Conservation (phyloP, 2,329 filamentous ascomycete species). For the Fusarium nelsonii region DNA sequence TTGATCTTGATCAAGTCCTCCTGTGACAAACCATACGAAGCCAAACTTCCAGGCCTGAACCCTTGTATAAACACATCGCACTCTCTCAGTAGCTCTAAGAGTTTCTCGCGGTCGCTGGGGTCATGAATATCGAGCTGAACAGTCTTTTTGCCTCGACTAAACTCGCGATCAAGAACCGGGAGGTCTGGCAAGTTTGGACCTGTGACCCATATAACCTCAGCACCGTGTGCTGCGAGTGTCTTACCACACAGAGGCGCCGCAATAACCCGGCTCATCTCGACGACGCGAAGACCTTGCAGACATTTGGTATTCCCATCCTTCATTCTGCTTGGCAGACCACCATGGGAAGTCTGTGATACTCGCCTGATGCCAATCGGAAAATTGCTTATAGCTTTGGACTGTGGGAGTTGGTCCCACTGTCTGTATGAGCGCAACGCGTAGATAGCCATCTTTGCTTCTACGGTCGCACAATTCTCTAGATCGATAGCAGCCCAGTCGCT, state of each 20-base stretch:
- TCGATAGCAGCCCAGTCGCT: slow-evolving; percentile 58
- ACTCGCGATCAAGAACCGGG: slow-evolving; percentile 74
- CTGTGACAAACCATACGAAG: slow-evolving; percentile 54
- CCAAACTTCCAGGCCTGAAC: slow-evolving; percentile 70
- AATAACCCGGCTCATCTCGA: slow-evolving; percentile 79
- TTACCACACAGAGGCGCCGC: slow-evolving; percentile 76
- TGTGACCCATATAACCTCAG: slow-evolving; percentile 77
- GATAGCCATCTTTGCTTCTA: slow-evolving; percentile 57
- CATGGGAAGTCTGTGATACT: slow-evolving; percentile 41
- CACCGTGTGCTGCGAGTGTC: slow-evolving; percentile 77
- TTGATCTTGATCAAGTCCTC: slow-evolving; percentile 55
- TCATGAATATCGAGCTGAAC: slow-evolving; percentile 70
- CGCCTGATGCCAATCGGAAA: slow-evolving; percentile 61
- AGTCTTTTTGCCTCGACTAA: slow-evolving; percentile 75
- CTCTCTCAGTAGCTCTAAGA: slow-evolving; percentile 67
- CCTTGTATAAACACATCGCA: slow-evolving; percentile 74
- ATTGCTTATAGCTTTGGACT: slow-evolving; percentile 58
- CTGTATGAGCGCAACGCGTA: slow-evolving; percentile 62
- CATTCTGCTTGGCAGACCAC: not conserved
- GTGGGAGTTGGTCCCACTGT: slow-evolving; percentile 65
- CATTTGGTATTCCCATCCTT: slow-evolving; percentile 37
- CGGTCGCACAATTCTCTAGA: slow-evolving; percentile 60
- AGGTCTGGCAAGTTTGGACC: slow-evolving; percentile 72
- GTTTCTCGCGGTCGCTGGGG: slow-evolving; percentile 60
- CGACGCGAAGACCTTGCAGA: slow-evolving; percentile 72